phyloP scores from a whole-genome alignment of 208 protist species.

The Acanthamoeba royreba region DNA sequence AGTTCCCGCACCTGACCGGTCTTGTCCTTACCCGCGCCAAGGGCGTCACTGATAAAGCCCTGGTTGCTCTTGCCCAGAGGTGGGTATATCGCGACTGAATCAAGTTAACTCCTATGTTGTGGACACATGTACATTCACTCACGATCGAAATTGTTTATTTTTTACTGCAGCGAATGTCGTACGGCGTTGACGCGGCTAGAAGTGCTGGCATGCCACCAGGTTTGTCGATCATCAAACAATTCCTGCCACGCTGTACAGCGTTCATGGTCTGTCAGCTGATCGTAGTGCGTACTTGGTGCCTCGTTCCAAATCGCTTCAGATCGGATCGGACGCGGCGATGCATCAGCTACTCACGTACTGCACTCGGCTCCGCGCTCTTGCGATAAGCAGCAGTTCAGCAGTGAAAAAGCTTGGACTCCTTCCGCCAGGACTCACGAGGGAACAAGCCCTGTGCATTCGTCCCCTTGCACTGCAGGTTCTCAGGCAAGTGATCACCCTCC shows the following conservation, averaged over 20 bases:
- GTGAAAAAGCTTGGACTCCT: not conserved
- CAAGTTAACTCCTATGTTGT: no score
- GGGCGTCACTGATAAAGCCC: no score
- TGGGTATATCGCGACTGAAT: no score
- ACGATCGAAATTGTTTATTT: no score
- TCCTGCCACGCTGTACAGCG: no score
- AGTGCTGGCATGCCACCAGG: not conserved
- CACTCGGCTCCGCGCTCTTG: not conserved
- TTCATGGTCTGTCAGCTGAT: no score
- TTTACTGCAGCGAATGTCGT: not conserved
- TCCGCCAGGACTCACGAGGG: not conserved
- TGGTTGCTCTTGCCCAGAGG: no score
- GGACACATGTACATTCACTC: no score
- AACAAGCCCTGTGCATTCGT: not conserved
- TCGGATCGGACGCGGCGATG: not conserved
- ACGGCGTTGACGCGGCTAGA: not conserved
- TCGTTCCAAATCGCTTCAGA: not conserved
- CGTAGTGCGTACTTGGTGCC: no score
- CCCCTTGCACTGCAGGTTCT: not conserved
- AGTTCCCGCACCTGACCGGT: no score
- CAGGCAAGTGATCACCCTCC: not conserved
- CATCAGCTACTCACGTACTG: not conserved
- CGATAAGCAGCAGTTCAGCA: not conserved
- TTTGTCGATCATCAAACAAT: not conserved
- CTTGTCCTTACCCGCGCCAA: no score